A percentile compares a stretch with the other conserved stretches of the same genome.
phyloP scores from a whole-genome alignment of 2,329 filamentous ascomycete species.

The Neonectria coccinea region DNA sequence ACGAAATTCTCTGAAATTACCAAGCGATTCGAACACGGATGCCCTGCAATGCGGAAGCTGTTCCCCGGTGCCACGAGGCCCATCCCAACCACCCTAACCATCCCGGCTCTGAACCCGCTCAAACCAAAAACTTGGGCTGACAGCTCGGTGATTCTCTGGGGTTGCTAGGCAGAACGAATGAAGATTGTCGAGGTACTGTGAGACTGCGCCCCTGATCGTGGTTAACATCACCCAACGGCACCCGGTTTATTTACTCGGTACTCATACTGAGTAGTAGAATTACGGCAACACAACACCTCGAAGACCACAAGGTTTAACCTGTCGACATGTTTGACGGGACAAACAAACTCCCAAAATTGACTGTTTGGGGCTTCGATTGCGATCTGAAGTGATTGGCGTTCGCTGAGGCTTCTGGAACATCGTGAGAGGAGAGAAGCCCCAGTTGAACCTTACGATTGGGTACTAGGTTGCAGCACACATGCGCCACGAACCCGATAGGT shows the following conservation, averaged over 20 bases:
- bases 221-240: neutral
- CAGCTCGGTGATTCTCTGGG: conserved; percentile 36
- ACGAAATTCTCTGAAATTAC: conserved; percentile 49
- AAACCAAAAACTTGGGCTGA: conserved; percentile 34
- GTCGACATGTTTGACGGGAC: neutral
- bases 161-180: conserved; percentile 36
- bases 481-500: conserved; percentile 43
- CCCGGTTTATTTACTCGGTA: neutral
- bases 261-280: neutral
- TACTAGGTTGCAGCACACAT: conserved; percentile 18
- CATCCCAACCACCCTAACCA: conserved; percentile 34
- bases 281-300: neutral
- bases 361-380: conserved; percentile 20
- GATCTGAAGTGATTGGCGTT: conserved; percentile 38
- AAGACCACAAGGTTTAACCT: neutral
- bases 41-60: conserved; percentile 45
- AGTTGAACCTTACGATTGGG: conserved; percentile 32
- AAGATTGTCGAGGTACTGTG: conserved; percentile 31
- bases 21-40: conserved; percentile 39
- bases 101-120: conserved; percentile 27
- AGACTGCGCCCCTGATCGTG: conserved; percentile 7
- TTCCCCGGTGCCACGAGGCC: conserved; percentile 49
- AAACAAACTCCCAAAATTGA: conserved; percentile 7
- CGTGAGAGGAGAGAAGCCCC: conserved; percentile 29
- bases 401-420: conserved; percentile 44